These are phyloP conservation scores for Aspergillus caelatus DNA, from an alignment of 2,329 filamentous ascomycete genomes.

Conservation along the genomic window DNA sequence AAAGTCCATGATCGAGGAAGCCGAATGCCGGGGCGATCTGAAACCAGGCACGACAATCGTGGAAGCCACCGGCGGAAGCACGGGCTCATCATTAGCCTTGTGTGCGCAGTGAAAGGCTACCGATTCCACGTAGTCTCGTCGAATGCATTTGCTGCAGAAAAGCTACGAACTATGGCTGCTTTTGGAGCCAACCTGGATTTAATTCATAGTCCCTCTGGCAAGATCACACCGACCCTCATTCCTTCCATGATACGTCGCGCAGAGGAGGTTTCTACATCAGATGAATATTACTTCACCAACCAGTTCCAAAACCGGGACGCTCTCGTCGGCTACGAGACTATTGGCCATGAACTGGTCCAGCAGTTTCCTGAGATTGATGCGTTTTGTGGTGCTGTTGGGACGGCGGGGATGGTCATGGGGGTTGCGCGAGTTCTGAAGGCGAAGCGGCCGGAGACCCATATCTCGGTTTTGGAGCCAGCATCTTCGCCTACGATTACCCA, in stretches of 20 bases:
- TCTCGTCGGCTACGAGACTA: slow-evolving; percentile 12
- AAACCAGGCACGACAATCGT: slow-evolving; percentile 91
- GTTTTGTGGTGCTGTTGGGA: slow-evolving; percentile 18
- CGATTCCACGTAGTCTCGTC: slow-evolving; percentile 15
- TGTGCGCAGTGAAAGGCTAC: slow-evolving; percentile 18
- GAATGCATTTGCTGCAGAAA: slow-evolving; percentile 15
- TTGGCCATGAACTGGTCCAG: slow-evolving; percentile 15
- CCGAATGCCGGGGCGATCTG: slow-evolving; percentile 80
- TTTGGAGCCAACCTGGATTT: slow-evolving; percentile 18
- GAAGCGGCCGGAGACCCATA: not conserved
- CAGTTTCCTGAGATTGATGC: slow-evolving; percentile 19
- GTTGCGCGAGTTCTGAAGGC: slow-evolving; percentile 14
- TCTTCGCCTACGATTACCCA: slow-evolving; percentile 15
- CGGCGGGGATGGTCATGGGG: slow-evolving; percentile 19
- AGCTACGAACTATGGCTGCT: slow-evolving; percentile 15
- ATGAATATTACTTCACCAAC: slow-evolving; percentile 11
- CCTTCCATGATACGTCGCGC: slow-evolving; percentile 13
- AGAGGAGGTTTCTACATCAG: not conserved
- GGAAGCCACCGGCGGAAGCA: slow-evolving; percentile 90
- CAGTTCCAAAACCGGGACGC: slow-evolving; percentile 19
- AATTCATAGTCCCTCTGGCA: slow-evolving; percentile 10
- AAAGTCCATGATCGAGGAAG: slow-evolving; percentile 88
- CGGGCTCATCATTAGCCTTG: slow-evolving; percentile 38
- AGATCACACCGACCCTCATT: slow-evolving; percentile 14
- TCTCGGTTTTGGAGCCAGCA: slow-evolving; percentile 18